A percentile compares a stretch with the other conserved stretches of the same genome.
phyloP scores from a whole-genome alignment of 257 asterid species.

The Penstemon newberryi region DNA sequence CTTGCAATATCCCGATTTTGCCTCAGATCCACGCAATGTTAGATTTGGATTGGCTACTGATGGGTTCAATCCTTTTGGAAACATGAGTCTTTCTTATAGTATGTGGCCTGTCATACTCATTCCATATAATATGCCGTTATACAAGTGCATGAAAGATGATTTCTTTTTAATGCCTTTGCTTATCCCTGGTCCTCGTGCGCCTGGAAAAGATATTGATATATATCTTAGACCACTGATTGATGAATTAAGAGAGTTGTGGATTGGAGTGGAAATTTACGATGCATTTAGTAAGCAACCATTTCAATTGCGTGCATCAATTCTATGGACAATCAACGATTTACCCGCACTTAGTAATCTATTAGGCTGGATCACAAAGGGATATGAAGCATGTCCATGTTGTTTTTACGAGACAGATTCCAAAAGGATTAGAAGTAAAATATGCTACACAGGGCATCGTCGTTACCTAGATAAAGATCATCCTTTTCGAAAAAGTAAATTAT shows the following conservation, averaged over 20 bases:
- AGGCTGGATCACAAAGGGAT: background rate
- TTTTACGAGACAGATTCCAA: background rate
- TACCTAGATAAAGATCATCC: background rate
- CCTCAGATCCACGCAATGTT: no score
- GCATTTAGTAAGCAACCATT: background rate
- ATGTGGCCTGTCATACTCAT: no score
- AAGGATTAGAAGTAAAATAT: background rate
- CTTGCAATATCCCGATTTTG: no score
- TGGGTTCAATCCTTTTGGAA: no score
- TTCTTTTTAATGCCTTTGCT: no score
- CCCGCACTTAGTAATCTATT: background rate
- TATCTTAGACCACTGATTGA: background rate
- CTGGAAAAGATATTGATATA: no score
- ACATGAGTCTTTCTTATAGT: no score
- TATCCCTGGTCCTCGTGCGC: no score
- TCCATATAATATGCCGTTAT: no score
- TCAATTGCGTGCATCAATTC: background rate
- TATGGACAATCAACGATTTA: conserved; percentile 8
- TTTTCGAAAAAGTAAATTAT: background rate
- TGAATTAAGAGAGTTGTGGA: background rate
- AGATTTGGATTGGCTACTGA: no score
- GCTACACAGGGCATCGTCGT: conserved; percentile 3
- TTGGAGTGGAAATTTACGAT: background rate
- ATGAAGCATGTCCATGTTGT: background rate
- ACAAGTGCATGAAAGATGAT: no score